phyloP scores from a whole-genome alignment of 345 rosid genomes.

The Murraya koenigii region DNA sequence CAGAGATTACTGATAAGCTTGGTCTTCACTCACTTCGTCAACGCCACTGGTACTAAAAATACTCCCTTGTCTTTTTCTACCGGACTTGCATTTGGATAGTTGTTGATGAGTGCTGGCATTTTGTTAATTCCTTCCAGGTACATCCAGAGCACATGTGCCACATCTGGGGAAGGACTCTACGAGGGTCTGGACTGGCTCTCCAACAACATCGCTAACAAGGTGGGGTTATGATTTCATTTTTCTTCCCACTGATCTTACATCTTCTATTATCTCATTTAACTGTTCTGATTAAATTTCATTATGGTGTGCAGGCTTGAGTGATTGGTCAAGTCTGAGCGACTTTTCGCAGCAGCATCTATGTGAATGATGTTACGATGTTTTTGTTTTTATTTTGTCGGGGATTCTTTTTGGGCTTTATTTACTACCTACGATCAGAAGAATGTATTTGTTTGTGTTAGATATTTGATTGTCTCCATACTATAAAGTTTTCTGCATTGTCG shows the following conservation, averaged over 20 bases:
- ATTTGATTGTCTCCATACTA: constrained; percentile 20
- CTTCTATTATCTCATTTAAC: not conserved
- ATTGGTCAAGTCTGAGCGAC: not conserved
- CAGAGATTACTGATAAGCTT: constrained; percentile 82
- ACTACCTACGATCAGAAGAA: constrained; percentile 11
- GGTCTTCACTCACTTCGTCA: constrained; percentile 84
- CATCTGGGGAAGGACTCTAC: constrained; percentile 76
- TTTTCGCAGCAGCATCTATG: not conserved
- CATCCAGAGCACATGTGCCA: constrained; percentile 82
- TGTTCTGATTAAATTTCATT: not conserved
- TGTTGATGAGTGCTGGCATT: not conserved
- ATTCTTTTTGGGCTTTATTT: constrained; percentile 10
- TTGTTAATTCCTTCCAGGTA: constrained; percentile 43
- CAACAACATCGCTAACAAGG: constrained; percentile 75
- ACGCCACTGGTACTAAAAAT: constrained; percentile 57
- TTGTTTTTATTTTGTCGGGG: not conserved
- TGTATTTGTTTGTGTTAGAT: constrained; percentile 30
- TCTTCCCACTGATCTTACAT: not conserved
- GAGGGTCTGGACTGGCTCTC: constrained; percentile 87
- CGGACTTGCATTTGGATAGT: not conserved
- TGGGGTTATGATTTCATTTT: not conserved
- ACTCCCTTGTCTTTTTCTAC: too few relatives aligned
- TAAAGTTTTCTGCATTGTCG: constrained; percentile 17
- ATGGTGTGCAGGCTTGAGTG: constrained; percentile 23
- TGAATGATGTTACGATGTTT: constrained; percentile 13